These are phyloP conservation scores for Crithidia mellificae DNA, from an alignment of 208 protist genomes.

Conservation along the genomic window DNA sequence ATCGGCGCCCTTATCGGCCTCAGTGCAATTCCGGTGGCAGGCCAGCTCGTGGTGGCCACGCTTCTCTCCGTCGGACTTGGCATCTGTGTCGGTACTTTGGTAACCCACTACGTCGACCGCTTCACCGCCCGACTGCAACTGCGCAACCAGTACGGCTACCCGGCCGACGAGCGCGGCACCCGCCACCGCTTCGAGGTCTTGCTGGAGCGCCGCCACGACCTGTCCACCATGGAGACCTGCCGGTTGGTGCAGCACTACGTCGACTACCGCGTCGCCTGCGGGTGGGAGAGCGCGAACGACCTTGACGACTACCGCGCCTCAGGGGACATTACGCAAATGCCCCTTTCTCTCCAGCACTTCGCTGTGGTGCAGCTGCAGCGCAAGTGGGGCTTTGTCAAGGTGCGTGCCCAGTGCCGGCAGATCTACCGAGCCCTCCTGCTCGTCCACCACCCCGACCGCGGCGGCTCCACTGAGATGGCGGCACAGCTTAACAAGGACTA, in stretches of 20 bases:
- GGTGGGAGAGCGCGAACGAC: conserved; percentile 72
- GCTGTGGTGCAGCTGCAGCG: conserved; percentile 73
- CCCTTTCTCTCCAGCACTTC: conserved; percentile 81
- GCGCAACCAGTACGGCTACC: conserved; percentile 68
- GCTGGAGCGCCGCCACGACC: conserved; percentile 57
- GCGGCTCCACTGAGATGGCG: conserved; percentile 52
- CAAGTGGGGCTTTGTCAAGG: conserved; percentile 76
- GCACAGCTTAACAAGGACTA: conserved; percentile 75
- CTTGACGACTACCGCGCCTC: conserved; percentile 67
- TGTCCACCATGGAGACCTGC: conserved; percentile 65
- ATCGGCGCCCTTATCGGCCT: conserved; percentile 59
- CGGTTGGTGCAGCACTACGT: conserved; percentile 73
- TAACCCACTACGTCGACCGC: conserved; percentile 73
- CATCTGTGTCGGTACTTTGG: conserved; percentile 55
- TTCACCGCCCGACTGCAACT: conserved; percentile 60
- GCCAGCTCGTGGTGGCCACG: conserved; percentile 55
- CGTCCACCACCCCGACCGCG: conserved; percentile 73
- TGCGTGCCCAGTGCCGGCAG: conserved; percentile 56
- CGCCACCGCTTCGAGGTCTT: conserved; percentile 64
- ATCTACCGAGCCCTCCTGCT: conserved; percentile 69
- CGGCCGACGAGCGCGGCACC: conserved; percentile 47
- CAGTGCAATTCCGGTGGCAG: conserved; percentile 58
- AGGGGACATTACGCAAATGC: conserved; percentile 61
- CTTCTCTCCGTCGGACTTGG: conserved; percentile 61
- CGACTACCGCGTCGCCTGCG: conserved; percentile 76